Evolutionary conservation across 345 rosid species (phyloP), one percentile per base, ranked within the genome.

Genomic region (Syzygium aqueum): DNA sequence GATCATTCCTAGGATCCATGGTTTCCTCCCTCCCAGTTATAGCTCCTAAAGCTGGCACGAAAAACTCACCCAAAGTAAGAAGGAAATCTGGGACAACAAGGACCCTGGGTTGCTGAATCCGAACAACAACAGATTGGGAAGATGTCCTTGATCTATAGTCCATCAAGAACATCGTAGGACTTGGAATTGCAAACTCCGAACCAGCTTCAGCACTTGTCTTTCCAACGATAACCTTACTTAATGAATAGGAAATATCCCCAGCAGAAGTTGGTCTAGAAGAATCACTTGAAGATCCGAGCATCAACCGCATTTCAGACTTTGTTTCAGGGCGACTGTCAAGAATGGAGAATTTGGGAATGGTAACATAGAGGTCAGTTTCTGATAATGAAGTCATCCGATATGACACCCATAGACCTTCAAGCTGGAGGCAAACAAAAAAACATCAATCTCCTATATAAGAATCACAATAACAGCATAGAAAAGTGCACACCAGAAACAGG

Each of bases 61-160:
- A 96, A 95, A 95, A 97, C 91, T 95, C 98, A 87, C 97, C 97
- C 86, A 97, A 93, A 27, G 97, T 96, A 77, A 96, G 96, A 91
- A 97, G 98, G 92, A 96, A 97, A 92, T 97, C 99, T 11, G 98
- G 99, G 87, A 95, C 99, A 86, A 94, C 98, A 92, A 97, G 98
- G 85, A 97, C 88, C 86, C 96, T 97, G 59, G 99, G 99, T 87
- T 97, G 99, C 92, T 97, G 99, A 89, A 96, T 87, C 82, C 99
- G 94, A 86, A 95, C 89, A 61, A 96, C 99, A 92, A 90, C 91
- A 86, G 99, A 97, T 88, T 94, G 96, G 88, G 99, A 96, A 87
- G 99, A 94, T 85, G 88, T 86, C 63, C 99, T 95, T 96, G 95
- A 96, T 94, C 99, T 94, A 88, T 91, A 97, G 91, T 97, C 99